phyloP scores from a whole-genome alignment of 2,329 filamentous ascomycete genomes.

The Pseudofabraea citricarpa region DNA sequence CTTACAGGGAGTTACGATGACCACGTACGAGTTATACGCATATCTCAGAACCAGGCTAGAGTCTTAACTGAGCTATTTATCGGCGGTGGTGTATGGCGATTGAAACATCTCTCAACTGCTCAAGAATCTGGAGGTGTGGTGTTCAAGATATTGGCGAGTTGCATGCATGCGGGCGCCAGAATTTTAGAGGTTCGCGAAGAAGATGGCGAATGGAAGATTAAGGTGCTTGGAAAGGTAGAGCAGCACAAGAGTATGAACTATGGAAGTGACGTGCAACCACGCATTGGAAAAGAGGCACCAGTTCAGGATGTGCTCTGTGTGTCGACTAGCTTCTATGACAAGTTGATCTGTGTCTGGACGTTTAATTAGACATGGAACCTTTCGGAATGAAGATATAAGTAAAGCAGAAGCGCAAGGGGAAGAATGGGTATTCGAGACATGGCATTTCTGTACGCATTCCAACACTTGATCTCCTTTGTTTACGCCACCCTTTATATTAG shows the following conservation, averaged over 20 bases:
- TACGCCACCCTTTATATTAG: too few relatives aligned
- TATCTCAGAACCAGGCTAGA: constrained; percentile 38
- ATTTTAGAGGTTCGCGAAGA: constrained; percentile 41
- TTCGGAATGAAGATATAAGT: too few relatives aligned
- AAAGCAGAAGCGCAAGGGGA: too few relatives aligned
- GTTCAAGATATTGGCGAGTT: constrained; percentile 68
- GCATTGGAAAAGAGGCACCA: constrained; percentile 6
- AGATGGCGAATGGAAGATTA: constrained; percentile 48
- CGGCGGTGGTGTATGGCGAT: constrained; percentile 85
- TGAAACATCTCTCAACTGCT: constrained; percentile 52
- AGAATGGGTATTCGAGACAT: too few relatives aligned
- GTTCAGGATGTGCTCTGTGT: constrained; percentile 41
- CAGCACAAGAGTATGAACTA: constrained; percentile 96
- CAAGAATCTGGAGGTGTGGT: constrained; percentile 5
- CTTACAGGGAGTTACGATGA: constrained; percentile 94
- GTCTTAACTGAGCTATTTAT: constrained; percentile 62
- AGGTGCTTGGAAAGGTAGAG: constrained; percentile 67
- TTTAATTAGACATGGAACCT: too few relatives aligned
- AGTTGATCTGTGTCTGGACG: constrained; percentile 63
- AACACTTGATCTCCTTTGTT: too few relatives aligned
- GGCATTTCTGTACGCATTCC: too few relatives aligned
- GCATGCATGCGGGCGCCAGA: constrained; percentile 84
- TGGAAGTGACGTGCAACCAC: constrained; percentile 64
- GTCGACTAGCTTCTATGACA: constrained; percentile 76
- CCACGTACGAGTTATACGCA: constrained; percentile 61